Evolutionary conservation across 371 early-diverging fungal genomes (phyloP).

Genomic region (Lichtheimia corymbifera): DNA sequence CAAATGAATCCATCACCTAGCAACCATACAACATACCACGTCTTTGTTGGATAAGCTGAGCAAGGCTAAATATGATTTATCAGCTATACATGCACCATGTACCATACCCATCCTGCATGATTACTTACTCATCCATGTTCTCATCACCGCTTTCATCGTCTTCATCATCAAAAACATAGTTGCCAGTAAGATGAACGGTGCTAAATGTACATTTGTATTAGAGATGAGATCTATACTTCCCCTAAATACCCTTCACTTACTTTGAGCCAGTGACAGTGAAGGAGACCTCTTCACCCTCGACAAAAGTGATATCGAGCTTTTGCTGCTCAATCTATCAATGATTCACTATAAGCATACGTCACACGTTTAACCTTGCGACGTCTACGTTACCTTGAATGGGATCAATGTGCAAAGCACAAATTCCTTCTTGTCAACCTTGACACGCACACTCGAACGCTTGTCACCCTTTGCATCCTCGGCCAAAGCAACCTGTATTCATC

Average conservation of each 20-base stretch:
- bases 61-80: not conserved
- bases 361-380: not conserved
- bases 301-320: slow-evolving; percentile 68
- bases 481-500: slow-evolving; percentile 64
- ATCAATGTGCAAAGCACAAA: slow-evolving; percentile 70
- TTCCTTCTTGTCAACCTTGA: slow-evolving; percentile 67
- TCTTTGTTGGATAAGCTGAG: not conserved
- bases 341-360: too few relatives aligned
- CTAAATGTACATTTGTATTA: not conserved
- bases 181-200: slow-evolving; percentile 28
- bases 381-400: slow-evolving; percentile 17
- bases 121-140: slow-evolving; percentile 3
- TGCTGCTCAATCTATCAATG: slow-evolving; percentile 52
- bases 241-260: slow-evolving; percentile 15
- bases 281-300: slow-evolving; percentile 79
- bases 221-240: too few relatives aligned
- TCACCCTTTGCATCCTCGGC: slow-evolving; percentile 40
- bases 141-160: slow-evolving; percentile 9
- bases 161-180: slow-evolving; percentile 23
- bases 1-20: not conserved
- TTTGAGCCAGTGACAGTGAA: slow-evolving; percentile 68
- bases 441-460: slow-evolving; percentile 61
- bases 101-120: not conserved
- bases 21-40: not conserved
- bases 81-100: not conserved